Evolutionary conservation across 2,329 filamentous ascomycete species (phyloP), one percentile per base, ranked within the genome.

Genomic region (Paracorniculantispora psalliotae): DNA sequence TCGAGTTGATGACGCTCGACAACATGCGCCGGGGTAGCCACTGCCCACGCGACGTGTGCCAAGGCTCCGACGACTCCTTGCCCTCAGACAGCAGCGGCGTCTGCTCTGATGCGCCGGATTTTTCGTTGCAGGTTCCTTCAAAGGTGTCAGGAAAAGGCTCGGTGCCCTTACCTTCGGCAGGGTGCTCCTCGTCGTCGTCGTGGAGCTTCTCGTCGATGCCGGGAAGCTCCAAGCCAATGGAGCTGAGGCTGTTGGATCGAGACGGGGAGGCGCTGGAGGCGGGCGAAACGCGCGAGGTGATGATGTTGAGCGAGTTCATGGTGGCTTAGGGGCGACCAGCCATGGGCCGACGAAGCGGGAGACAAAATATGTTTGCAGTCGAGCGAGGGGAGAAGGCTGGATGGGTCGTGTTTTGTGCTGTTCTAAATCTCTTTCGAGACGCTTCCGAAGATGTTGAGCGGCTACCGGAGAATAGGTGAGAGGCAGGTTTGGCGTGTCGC

Each of bases 271-370:
- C 79, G 66, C 79, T 84, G 61, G 82, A 75, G 57, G 83, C 73
- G 65, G 84, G 82, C 67, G 85, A 86, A 72, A 92, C 90, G 77
- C 89, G 88, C 73, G 90, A 86, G 70, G 91, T 94, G 73, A 97
- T 85, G 74, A 96, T 91, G 79, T 94, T 96, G 80, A 96, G 81
- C 69, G 92, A 96, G 86, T 97, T 97, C 93, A 97, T 97, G 77
- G 82, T 90, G 80, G 75, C 74, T 67, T 43, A 70, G 67, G 67
- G 73, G 72, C 68, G 73, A 73, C 73, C 75, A 80, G 81, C 84
- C 84, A 86, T 84, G 75, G 77, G 70, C 66, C 63, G 64, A 61
- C 33, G 49, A 41, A 44, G 47, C 44, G 25, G 43, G 25, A 33
- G 35, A 33, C 30, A 48, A 41, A 49, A 39, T 53, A 48, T 59